Evolutionary conservation across 2,329 filamentous ascomycete species (phyloP), one percentile per base, ranked within the genome.

Genomic region (Sporothrix globosa): DNA sequence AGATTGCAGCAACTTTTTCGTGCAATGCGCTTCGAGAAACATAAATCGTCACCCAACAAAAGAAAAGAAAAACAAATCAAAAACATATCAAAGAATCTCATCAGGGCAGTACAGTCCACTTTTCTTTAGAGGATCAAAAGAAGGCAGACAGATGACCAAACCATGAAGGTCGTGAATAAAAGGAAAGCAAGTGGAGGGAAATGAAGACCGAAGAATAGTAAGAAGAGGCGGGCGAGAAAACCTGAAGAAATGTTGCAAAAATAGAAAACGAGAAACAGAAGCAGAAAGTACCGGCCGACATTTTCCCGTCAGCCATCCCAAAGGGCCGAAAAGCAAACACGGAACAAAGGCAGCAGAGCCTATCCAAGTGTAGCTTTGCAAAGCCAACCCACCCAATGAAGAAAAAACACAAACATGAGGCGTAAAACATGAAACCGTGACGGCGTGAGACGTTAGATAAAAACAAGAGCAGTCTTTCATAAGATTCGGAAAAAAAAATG

Each of bases 301-400:
- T 21, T 39, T 66, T 50, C 27, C n/a, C 17, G 50, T 50, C 67
- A 39, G 53, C 53, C 67, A 50, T 39, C 41, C 67, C 67, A 60
- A 50, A 58, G 21, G 52, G 67, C 41, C 19, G 17, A 68, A 60
- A 50, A 46, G 41, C 67, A 60, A 41, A 39, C 50, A 68, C 13
- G 27, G 50, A 46, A 39, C 66, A 56, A 58, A 58, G 67, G 56
- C 68, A 69, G 56, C 68, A 69, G 41, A 70, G 65, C 44, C 54
- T 60, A 34, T 63, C 39, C 53, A 46, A 68, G 50, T 69, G 63
- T 63, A 72, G 54, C 63, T 69, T 72, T 72, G 70, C 70, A 70
- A 34, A 34, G 56, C 27, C 52, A 53, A n/a, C 61, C 46, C 50
- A 67, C 53, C 70, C 48, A 68, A 44, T 53, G 46, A 63, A 24